phyloP scores from a whole-genome alignment of 108 stramenopile genomes.

The Skeletonema marinoi region DNA sequence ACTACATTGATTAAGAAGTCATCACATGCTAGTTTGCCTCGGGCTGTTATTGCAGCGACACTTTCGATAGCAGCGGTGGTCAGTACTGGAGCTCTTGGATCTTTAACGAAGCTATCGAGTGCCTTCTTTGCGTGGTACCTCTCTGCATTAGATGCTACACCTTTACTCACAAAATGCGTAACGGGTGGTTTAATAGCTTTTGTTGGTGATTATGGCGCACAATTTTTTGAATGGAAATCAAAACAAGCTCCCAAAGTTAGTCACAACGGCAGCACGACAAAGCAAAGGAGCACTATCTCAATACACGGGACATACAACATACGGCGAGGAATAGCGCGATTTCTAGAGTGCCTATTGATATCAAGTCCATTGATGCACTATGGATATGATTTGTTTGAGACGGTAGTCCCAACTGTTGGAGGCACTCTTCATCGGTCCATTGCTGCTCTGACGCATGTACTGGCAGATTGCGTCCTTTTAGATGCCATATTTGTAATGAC shows the following conservation, averaged over 20 bases:
- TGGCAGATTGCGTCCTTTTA: constrained; percentile 43
- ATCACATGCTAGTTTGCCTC: background rate
- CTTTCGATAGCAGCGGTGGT: background rate
- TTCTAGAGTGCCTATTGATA: background rate
- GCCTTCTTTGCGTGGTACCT: background rate
- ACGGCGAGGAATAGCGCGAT: background rate
- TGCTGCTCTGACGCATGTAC: constrained; percentile 33
- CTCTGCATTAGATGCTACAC: background rate
- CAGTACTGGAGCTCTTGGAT: background rate
- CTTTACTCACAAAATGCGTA: background rate
- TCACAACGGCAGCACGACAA: background rate
- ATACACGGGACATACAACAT: background rate
- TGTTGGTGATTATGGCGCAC: background rate
- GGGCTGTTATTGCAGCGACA: background rate
- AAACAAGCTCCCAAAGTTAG: background rate
- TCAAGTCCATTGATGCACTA: constrained; percentile 43
- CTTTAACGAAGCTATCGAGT: background rate
- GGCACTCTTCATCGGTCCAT: constrained; percentile 4
- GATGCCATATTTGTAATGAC: constrained; percentile 27
- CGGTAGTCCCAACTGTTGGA: constrained; percentile 19
- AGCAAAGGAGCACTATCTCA: background rate
- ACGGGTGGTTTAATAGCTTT: background rate
- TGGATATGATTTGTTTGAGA: constrained; percentile 42
- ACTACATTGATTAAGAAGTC: background rate
- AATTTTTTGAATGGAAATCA: background rate